Evolutionary conservation across 805 yeast species (phyloP), one percentile per base, ranked within the genome.

Genomic region (Komagataella kurtzmanii): DNA sequence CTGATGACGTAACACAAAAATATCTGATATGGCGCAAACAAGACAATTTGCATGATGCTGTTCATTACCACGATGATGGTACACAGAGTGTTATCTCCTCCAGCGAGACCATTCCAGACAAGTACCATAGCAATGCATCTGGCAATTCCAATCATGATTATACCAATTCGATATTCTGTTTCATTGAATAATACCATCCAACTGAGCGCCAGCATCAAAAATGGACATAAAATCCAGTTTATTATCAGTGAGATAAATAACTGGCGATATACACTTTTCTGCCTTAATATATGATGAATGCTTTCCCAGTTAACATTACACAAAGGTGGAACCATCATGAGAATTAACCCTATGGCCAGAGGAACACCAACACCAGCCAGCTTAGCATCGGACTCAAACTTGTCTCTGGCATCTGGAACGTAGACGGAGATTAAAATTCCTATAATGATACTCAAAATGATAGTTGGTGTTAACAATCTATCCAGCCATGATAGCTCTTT

Each of bases 91-190:
- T 64, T 62, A 57, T 77, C 80, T 5, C 83, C 83, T 6, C 64
- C 70, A 2, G 82, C 78, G 17, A 79, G 64, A 30, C 74, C 71
- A 57, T 74, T 79, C 84, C 83, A 79, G 24, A 79, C 60, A 50
- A 79, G 62, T 1, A 78, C 84, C 83, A 79, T 79, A 19, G 83
- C 84, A 55, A 79, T 77, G 58, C 84, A 79, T 53, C 83, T 63
- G 5, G 81, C 83, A 43, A 76, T 52, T 1, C 84, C 84, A 48
- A 79, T 75, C 75, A 79, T 71, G 30, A 79, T 76, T n/a, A 79
- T 68, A 1, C 83, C 83, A 45, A 63, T 65, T 46, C 83, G 63
- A 52, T 74, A 75, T 51, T 76, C 83, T 6, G 63, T 63, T 49
- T 69, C 57, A 52, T 77, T 74, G 52, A 74, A 74, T 49, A 79